These are phyloP conservation scores for Fusarium mangiferae DNA, from an alignment of 2,329 filamentous ascomycete species.

Conservation along the genomic window DNA sequence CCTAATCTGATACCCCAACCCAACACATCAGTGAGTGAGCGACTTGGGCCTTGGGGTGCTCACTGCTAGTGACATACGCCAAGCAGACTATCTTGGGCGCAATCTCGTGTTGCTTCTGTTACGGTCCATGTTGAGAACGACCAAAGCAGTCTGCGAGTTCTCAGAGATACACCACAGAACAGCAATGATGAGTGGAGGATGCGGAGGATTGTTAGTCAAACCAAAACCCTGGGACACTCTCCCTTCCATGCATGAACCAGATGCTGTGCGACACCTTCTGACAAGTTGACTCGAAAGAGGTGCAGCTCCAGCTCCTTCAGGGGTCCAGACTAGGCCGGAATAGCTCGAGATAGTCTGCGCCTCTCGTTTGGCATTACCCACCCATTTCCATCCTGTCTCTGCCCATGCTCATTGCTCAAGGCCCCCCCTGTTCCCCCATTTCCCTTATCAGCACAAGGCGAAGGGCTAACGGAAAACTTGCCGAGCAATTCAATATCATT, in stretches of 20 bases:
- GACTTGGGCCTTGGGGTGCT: not conserved
- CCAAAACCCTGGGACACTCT: constrained; percentile 29
- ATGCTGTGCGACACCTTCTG: constrained; percentile 25
- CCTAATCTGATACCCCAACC: not conserved
- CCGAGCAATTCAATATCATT: constrained; percentile 3
- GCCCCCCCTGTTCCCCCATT: constrained; percentile 9
- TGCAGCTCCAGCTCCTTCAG: constrained; percentile 5
- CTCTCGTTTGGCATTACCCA: constrained; percentile 27
- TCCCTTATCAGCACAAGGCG: constrained; percentile 18
- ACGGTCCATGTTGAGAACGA: not conserved
- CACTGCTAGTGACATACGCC: constrained; percentile 29
- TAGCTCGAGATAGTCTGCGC: constrained; percentile 19
- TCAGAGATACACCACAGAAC: not conserved
- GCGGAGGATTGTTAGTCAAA: not conserved
- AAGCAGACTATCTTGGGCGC: constrained; percentile 12
- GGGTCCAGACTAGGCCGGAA: constrained; percentile 19
- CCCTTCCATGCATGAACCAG: constrained; percentile 21
- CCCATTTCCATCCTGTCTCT: constrained; percentile 6
- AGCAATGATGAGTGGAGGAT: not conserved
- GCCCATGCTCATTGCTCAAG: not conserved
- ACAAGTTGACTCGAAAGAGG: constrained; percentile 3
- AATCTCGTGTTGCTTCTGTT: constrained; percentile 29
- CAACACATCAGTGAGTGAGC: not conserved
- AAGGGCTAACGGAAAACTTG: constrained; percentile 10
- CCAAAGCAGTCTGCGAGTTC: not conserved